Conservation (phyloP, 2,329 filamentous ascomycete species). For the Dactylonectria estremocensis region DNA sequence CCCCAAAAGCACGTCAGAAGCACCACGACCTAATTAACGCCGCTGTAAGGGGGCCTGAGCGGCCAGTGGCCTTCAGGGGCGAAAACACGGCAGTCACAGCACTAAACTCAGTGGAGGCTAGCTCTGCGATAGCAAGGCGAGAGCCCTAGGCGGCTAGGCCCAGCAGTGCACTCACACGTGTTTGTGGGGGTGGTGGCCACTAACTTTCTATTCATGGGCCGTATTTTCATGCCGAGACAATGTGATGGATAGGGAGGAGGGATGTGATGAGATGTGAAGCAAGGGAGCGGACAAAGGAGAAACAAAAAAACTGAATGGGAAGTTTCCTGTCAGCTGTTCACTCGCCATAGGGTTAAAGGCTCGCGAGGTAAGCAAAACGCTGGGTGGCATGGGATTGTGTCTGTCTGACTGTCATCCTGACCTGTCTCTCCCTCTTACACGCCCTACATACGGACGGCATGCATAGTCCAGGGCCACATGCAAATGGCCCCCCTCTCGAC, state of each 20-base stretch:
- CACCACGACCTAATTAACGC: background rate
- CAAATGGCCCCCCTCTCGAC: background rate
- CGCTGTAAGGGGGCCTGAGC: constrained; percentile 6
- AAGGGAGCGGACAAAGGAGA: background rate
- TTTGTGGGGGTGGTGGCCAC: constrained; percentile 2
- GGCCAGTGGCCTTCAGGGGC: constrained; percentile 9
- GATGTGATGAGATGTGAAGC: background rate
- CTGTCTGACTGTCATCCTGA: background rate
- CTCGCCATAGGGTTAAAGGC: background rate
- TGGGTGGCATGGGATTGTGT: constrained; percentile 2
- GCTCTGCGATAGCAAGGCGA: background rate
- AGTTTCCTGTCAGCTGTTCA: background rate
- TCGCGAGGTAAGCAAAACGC: constrained; percentile 2
- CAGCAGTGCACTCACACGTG: constrained; percentile 12
- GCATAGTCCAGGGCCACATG: background rate
- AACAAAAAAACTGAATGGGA: background rate
- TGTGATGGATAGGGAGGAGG: background rate
- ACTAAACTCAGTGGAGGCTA: constrained; percentile 3
- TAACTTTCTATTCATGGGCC: background rate
- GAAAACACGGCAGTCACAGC: background rate
- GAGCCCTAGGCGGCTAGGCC: background rate
- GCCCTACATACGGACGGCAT: constrained; percentile 12
- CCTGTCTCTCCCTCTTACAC: constrained; percentile 14
- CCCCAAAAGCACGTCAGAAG: background rate
- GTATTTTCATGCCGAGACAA: background rate